Evolutionary conservation across 257 asterid species (phyloP).

Genomic region (Leptodermis oblonga): DNA sequence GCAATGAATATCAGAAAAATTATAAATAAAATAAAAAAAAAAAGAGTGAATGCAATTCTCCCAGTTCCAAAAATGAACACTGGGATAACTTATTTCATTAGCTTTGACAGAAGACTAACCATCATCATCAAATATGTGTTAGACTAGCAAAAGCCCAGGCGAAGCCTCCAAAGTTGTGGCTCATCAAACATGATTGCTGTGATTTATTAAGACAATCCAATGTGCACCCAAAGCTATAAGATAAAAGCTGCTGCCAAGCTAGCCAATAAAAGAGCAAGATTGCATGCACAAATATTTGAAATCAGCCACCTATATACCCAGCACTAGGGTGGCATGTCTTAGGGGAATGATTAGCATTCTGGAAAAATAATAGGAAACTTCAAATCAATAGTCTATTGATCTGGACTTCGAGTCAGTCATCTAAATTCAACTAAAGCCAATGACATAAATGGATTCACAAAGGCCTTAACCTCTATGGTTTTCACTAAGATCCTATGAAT

Average conservation of each 20-base stretch:
- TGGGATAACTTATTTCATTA: background rate
- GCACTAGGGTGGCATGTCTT: background rate
- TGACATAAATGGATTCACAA: constrained; percentile 10
- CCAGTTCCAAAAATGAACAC: background rate
- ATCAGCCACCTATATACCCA: background rate
- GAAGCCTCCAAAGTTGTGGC: background rate
- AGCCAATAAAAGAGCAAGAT: background rate
- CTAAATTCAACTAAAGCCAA: constrained; percentile 10
- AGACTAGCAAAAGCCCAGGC: background rate
- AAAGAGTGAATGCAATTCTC: background rate
- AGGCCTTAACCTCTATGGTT: background rate
- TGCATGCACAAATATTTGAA: background rate
- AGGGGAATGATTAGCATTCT: background rate
- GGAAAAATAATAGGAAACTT: background rate
- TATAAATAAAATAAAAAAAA: background rate
- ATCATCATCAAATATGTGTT: background rate
- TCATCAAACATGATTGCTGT: background rate
- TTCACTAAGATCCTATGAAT: constrained; percentile 8
- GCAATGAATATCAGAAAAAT: no score
- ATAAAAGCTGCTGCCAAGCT: background rate
- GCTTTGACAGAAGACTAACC: background rate
- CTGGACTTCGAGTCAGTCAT: constrained; percentile 7
- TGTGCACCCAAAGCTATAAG: background rate
- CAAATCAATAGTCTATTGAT: background rate
- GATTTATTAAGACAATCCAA: constrained; percentile 1